Base-by-base conservation (phyloP, 257 asterid species). In the Thymus quinquecostatus region DNA sequence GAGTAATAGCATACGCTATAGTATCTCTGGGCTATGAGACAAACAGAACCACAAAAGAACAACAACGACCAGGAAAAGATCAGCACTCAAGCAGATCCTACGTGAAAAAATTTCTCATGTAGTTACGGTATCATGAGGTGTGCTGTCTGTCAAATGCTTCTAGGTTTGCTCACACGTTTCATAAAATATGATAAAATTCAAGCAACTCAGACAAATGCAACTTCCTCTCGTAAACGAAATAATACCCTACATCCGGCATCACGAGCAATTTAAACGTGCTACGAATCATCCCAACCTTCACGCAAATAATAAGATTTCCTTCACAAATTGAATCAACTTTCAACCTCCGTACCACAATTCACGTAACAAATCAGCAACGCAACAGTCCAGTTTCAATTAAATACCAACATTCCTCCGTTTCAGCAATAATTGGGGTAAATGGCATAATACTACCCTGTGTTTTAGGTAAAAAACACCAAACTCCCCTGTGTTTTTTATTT, bases 111-210 rank as follows among this genome's bases (percentile, higher is more conserved):
- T 60, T 48, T 27, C 27, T 51, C 4, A 32, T 29, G 28, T 21
- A 59, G 29, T 48, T 13, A 47, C 8, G 14, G 38, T 29, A 29
- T 69, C 36, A 7, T 55, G 6, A 33, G 6, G 34, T 55, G 32
- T 21, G 38, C 1, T 7, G 10, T 56, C 6, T 29, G 11, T 27
- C 4, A 7, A 8, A 8, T 56, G 40, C 30, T 8, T 28, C 48
- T 21, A 44, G 10, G 29, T 43, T 34, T 36, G 41, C 27, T 71
- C 60, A 60, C 61, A 14, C 34, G 53, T 71, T 33, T 57, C 55
- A 27, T 8, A 48, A 38, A 48, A 27, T 36, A n/a, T 3, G 32
- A 2, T 14, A 66, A 47, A 44, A 14, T 58, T 63, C 29, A 30
- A 6, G 51, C 5, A 72, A 64, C 14, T n/a, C 38, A 5, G 40